Evolutionary conservation across 495 filamentous ascomycete genomes (phyloP).

Genomic region (Lasiosphaeriaceae sp.): DNA sequence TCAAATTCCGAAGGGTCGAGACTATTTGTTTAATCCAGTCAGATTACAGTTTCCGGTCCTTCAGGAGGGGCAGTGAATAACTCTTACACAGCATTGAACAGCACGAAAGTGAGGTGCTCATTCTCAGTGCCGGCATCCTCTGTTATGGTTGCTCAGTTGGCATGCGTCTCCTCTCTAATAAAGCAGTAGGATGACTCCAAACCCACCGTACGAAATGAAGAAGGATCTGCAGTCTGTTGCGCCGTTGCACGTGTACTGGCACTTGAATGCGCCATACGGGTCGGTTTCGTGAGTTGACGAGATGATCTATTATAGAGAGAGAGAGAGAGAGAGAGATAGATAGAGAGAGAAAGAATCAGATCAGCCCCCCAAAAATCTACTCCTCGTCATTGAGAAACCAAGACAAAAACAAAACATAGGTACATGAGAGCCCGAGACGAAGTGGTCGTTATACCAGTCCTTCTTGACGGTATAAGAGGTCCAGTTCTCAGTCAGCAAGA

Average conservation of each 20-base stretch:
- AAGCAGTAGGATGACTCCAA: too few species aligned
- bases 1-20: slow-evolving; percentile 18
- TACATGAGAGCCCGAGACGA: slow-evolving; percentile 26
- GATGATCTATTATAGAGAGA: slow-evolving; percentile 10
- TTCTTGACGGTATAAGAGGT: slow-evolving; percentile 15
- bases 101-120: slow-evolving; percentile 25
- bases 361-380: too few species aligned
- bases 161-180: too few species aligned
- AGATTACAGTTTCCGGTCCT: not conserved
- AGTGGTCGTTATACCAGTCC: slow-evolving; percentile 21
- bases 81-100: slow-evolving; percentile 35
- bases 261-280: slow-evolving; percentile 30
- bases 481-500: slow-evolving; percentile 11
- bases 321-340: not conserved
- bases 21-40: slow-evolving; percentile 7
- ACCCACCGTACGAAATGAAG: slow-evolving; percentile 30
- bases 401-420: slow-evolving; percentile 1
- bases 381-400: too few species aligned
- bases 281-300: slow-evolving; percentile 11
- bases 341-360: not conserved
- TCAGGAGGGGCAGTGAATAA: too few species aligned
- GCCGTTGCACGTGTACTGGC: slow-evolving; percentile 35
- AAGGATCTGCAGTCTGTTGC: slow-evolving; percentile 23
- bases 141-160: slow-evolving; percentile 1
- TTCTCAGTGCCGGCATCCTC: slow-evolving; percentile 10